A percentile compares a stretch with the other conserved stretches of the same genome.
Evolutionary conservation across 371 early-diverging fungal genomes (phyloP).

Genomic region (Entomophthora muscae): DNA sequence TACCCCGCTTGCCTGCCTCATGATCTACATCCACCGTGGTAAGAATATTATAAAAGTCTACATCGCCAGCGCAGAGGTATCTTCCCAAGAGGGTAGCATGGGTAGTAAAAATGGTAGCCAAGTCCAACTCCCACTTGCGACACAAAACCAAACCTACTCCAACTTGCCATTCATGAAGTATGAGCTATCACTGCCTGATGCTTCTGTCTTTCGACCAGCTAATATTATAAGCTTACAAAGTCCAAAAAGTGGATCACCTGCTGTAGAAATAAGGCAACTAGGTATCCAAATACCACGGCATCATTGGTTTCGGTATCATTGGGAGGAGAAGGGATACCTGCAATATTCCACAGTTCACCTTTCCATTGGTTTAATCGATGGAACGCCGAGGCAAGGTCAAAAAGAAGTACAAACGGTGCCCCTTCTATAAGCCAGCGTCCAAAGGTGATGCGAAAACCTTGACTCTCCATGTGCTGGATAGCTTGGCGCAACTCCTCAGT

Average conservation of each 20-base stretch:
- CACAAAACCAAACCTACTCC: constrained; percentile 77
- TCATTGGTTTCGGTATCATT: constrained; percentile 85
- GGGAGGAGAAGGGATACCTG: constrained; percentile 79
- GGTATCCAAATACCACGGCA: constrained; percentile 85
- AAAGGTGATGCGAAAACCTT: constrained; percentile 63
- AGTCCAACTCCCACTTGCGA: constrained; percentile 68
- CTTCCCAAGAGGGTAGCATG: constrained; percentile 92
- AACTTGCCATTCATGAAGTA: constrained; percentile 94
- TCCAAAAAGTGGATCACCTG: constrained; percentile 29
- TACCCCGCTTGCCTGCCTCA: constrained; percentile 91
- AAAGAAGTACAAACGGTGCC: constrained; percentile 77
- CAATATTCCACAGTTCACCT: constrained; percentile 81
- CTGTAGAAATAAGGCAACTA: constrained; percentile 83
- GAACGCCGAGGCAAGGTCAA: constrained; percentile 57
- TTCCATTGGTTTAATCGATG: constrained; percentile 83
- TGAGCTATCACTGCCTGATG: constrained; percentile 74
- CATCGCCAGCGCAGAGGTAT: constrained; percentile 90
- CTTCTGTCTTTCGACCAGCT: constrained; percentile 34
- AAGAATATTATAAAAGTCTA: constrained; percentile 91
- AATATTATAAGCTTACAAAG: constrained; percentile 11
- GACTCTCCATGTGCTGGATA: constrained; percentile 40
- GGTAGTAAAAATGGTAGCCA: constrained; percentile 90
- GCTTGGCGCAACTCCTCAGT: constrained; percentile 45
- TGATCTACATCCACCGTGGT: constrained; percentile 80
- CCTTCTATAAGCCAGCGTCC: constrained; percentile 95